Evolutionary conservation across 2,329 filamentous ascomycete genomes (phyloP).

Genomic region (Drechslera avenae): DNA sequence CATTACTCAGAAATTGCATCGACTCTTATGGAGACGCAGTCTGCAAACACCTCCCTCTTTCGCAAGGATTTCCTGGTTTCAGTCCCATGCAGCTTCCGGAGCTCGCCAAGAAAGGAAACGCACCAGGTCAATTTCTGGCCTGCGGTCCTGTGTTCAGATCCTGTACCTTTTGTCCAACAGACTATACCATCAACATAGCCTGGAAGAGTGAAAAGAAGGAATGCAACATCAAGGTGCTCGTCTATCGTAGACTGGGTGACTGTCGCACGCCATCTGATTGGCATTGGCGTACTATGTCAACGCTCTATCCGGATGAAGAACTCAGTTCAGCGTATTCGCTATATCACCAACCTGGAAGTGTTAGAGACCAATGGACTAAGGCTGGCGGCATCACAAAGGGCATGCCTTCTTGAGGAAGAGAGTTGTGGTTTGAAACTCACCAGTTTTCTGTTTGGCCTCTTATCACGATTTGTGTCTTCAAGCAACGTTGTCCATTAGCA

Average conservation of each 20-base stretch:
- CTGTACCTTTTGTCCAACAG: slow-evolving; percentile 23
- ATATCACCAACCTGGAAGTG: slow-evolving; percentile 17
- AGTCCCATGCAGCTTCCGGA: slow-evolving; percentile 18
- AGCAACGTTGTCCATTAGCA: no score
- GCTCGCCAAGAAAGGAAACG: slow-evolving; percentile 15
- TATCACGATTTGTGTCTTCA: no score
- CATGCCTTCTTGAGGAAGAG: no score
- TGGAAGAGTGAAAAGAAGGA: slow-evolving; percentile 21
- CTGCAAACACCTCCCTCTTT: slow-evolving; percentile 20
- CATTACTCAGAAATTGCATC: slow-evolving; percentile 15
- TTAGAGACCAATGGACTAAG: slow-evolving; percentile 26
- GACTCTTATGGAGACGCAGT: slow-evolving; percentile 2
- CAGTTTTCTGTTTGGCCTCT: no score
- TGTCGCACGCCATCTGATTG: slow-evolving; percentile 26
- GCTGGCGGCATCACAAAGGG: no score
- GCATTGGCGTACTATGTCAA: slow-evolving; percentile 18
- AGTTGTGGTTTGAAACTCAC: no score
- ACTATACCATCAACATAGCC: slow-evolving; percentile 23
- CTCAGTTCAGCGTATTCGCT: slow-evolving; percentile 7
- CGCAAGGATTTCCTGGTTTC: not conserved
- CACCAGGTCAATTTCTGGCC: slow-evolving; percentile 9
- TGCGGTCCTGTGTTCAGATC: slow-evolving; percentile 23
- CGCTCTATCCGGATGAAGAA: not conserved
- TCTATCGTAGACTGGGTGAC: slow-evolving; percentile 23
- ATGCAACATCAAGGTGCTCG: slow-evolving; percentile 13